Base-by-base conservation (phyloP, 2,329 filamentous ascomycete species). In the Teratosphaeria epicoccoides region DNA sequence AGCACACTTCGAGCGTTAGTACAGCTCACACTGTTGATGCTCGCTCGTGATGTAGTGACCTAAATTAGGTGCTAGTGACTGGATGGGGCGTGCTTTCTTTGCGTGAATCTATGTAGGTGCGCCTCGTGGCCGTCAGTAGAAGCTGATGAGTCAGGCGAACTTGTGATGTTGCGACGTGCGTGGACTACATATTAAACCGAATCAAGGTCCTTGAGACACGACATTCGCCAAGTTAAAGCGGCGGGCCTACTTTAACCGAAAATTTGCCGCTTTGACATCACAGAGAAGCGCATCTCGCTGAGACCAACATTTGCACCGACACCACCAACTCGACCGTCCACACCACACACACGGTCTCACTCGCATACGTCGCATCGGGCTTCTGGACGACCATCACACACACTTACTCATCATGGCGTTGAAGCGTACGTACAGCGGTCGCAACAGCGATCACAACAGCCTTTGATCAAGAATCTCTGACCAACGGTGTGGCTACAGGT, bases 391-490 rank as follows among this genome's bases (percentile, higher is more conserved):
- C 12, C 44, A 24, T 24, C 44, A 46, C 44, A 17, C 25, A 28
- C 33, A 40, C 10, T 23, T 22, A 17, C 44, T n/a, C 17, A 37
- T 28, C 24, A 48, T 48, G 46, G 46, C 46, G 23, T 28, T 48
- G 20, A 48, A 48, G 28, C 46, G 46, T 48, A 28, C 23, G 46
- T 48, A 20, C 25, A 14, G 46, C 46, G 25, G 23, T n/a, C 25
- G 20, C 25, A 24, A 6, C 26, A n/a, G 24, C 46, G 11, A 48
- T 33, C 28, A 29, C 6, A 6, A 40, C 33, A 40, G 33, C 33
- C n/a, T 40, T 40, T 40, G 33, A 40, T 40, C 33, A 40, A 40
- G 33, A 37, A 46, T 28, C 44, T 46, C 11, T 45, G 4, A 46
- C 44, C 25, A 23, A 46, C 44, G 23, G 11, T 46, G 23, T 46